Evolutionary conservation across 2,329 filamentous ascomycete genomes (phyloP).

Genomic region (Hypoxylon rubiginosum): DNA sequence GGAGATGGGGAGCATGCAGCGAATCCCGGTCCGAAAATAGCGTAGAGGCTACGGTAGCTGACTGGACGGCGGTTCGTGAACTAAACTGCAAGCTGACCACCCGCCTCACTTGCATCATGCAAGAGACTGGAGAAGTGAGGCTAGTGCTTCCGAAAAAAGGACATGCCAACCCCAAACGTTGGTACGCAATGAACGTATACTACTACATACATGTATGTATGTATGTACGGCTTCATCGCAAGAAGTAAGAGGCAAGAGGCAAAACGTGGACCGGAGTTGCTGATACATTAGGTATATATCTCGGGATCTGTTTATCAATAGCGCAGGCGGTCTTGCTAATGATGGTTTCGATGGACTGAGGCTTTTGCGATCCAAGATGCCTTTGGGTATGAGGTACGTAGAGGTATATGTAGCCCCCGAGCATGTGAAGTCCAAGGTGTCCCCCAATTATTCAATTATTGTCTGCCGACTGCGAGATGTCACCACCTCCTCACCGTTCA

Average conservation of each 20-base stretch:
- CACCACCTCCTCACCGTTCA: constrained; percentile 34
- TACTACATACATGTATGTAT: too few species aligned
- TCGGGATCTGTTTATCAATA: neutral
- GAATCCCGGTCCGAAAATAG: constrained; percentile 43
- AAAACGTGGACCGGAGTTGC: constrained; percentile 26
- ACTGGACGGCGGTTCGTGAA: constrained; percentile 30
- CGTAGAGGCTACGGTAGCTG: constrained; percentile 15
- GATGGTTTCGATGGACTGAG: constrained; percentile 11
- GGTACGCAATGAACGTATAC: constrained; percentile 11
- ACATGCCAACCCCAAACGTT: constrained; percentile 33
- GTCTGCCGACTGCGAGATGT: constrained; percentile 35
- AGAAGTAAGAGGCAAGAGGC: constrained; percentile 5
- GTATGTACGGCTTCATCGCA: constrained; percentile 5
- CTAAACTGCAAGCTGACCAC: constrained; percentile 37
- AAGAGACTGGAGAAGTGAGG: constrained; percentile 45
- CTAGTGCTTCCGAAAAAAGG: constrained; percentile 42
- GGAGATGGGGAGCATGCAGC: constrained; percentile 8
- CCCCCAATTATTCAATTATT: constrained; percentile 20
- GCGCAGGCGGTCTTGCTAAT: neutral
- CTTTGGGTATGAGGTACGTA: constrained; percentile 4
- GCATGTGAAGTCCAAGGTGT: constrained; percentile 16
- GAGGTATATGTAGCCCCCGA: neutral
- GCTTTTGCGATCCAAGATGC: constrained; percentile 16
- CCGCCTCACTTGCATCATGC: constrained; percentile 44
- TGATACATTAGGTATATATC: constrained; percentile 3